These are phyloP conservation scores for Hypoxylon sp. DNA, from an alignment of 2,329 filamentous ascomycete genomes.

Conservation along the genomic window DNA sequence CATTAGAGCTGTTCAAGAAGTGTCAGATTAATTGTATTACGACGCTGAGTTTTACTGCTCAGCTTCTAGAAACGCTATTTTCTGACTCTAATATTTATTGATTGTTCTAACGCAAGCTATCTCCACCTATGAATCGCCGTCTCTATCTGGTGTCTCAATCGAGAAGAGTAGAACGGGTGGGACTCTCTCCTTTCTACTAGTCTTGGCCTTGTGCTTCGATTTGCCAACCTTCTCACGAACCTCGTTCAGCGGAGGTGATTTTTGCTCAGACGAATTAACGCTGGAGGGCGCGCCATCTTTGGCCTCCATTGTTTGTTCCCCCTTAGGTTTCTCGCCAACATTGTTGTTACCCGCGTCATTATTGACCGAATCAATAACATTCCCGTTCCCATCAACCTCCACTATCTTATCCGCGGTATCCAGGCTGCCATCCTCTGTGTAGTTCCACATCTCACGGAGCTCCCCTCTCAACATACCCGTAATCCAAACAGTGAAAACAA, in stretches of 20 bases:
- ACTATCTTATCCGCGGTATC: slow-evolving; percentile 70
- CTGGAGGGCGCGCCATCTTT: slow-evolving; percentile 8
- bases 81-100: background rate
- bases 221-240: slow-evolving; percentile 40
- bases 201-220: slow-evolving; percentile 24
- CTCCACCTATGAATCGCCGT: slow-evolving; percentile 14
- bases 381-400: slow-evolving; percentile 66
- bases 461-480: slow-evolving; percentile 82
- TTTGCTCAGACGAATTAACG: slow-evolving; percentile 12
- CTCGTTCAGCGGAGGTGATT: slow-evolving; percentile 6
- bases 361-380: slow-evolving; percentile 60
- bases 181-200: slow-evolving; percentile 29
- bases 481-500: slow-evolving; percentile 81
- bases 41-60: background rate
- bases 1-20: background rate
- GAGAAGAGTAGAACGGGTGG: slow-evolving; percentile 52
- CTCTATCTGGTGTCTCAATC: slow-evolving; percentile 49
- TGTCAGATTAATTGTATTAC: background rate
- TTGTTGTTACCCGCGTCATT: slow-evolving; percentile 57
- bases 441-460: slow-evolving; percentile 81
- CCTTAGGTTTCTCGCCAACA: slow-evolving; percentile 52
- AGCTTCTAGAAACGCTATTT: background rate
- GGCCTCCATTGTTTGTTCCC: slow-evolving; percentile 48
- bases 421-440: slow-evolving; percentile 79
- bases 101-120: background rate